phyloP scores from a whole-genome alignment of 768 basidiomycete species.

The Exidia glandulosa region DNA sequence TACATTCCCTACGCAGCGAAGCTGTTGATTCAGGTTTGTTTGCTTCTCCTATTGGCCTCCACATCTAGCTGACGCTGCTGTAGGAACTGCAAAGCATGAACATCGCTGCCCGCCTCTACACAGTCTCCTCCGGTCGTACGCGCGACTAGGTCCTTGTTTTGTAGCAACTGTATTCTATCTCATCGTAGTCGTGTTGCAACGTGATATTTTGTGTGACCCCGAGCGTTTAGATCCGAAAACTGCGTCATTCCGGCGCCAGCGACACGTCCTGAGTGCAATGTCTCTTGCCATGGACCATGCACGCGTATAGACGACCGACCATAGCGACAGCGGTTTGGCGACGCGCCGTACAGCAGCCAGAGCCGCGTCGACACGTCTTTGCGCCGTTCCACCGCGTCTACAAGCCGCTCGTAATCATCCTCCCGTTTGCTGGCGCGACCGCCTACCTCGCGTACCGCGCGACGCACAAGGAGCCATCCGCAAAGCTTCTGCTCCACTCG shows the following conservation, averaged over 20 bases:
- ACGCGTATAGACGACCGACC: neutral
- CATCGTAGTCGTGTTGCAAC: too few relatives aligned
- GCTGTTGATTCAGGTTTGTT: slow-evolving; percentile 78
- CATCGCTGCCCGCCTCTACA: slow-evolving; percentile 79
- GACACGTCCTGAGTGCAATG: too few relatives aligned
- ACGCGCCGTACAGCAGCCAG: neutral
- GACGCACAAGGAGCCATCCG: neutral
- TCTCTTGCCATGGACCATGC: neutral
- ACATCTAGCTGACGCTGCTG: neutral
- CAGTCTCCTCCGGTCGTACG: slow-evolving; percentile 78
- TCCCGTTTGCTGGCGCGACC: neutral
- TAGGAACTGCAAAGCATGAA: slow-evolving; percentile 95
- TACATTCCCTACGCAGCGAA: slow-evolving; percentile 97
- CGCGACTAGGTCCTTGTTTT: slow-evolving; percentile 31
- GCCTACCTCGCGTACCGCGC: neutral
- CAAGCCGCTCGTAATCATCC: neutral
- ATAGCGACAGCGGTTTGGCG: neutral
- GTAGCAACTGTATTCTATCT: neutral
- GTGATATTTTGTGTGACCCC: too few relatives aligned
- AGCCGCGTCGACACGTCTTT: neutral
- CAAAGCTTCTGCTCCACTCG: neutral
- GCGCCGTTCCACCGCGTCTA: neutral
- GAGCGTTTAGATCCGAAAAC: too few relatives aligned
- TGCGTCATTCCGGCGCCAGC: too few relatives aligned
- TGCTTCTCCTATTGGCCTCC: neutral